Evolutionary conservation across 768 basidiomycete species (phyloP), one percentile per base, ranked within the genome.

Genomic region (Paxillus rubicundulus): DNA sequence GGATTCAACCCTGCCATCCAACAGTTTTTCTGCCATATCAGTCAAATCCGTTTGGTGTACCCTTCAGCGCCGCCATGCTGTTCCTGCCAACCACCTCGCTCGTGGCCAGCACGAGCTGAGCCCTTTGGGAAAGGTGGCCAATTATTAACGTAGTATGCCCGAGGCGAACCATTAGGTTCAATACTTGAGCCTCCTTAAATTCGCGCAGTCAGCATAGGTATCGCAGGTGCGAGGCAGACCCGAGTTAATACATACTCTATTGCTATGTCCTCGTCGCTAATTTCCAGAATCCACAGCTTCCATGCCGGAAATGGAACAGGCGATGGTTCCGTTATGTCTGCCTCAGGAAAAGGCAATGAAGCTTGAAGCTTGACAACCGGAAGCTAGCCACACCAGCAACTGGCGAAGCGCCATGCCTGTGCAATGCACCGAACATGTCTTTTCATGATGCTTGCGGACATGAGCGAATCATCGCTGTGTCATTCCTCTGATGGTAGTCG

Each of bases 361-460:
- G 10, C 24, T 24, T 63, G 50, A 74, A 67, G 10, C 24, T 24
- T 24, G 24, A 24, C 24, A 6, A 5, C 24, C 24, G 24, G 24
- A 24, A 24, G 24, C 24, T 21, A 21, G 21, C 21, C 21, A 21
- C 21, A 24, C 24, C 17, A 21, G 39, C 18, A 20, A 41, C 20
- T 36, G 28, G 2, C 33, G 6, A 18, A 14, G 27, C 21, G 30
- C n/a, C 20, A 18, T 37, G 75, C 76, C 73, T 32, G 76, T 77
- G 59, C 76, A 78, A 54, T 77, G 74, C 14, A 77, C 60, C 20
- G 78, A 56, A 55, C 70, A 73, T 9, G 72, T 71, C 32, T 73
- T 64, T 34, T 72, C 65, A 10, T 74, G 72, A 24, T 68, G 49
- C 42, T 77, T 72, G 9, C 69, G 57, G 12, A 79, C 53, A 49